Evolutionary conservation across 441 rosid genomes (phyloP), one percentile per base, ranked within the genome.

Genomic region (Erodium texanum): DNA sequence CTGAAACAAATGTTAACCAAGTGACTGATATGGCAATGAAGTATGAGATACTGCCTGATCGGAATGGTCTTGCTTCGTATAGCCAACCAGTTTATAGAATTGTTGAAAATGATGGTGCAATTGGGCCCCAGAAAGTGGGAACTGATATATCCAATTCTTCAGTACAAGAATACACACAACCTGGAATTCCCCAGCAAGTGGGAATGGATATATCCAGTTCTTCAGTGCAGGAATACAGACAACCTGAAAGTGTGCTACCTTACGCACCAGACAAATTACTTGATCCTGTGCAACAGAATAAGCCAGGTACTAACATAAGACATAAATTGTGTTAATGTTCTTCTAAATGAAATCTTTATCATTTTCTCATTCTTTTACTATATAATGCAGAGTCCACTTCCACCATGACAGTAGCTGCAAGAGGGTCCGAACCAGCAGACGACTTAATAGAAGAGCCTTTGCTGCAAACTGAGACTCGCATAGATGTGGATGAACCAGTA

Each of bases 231-330:
- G 68, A 63, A 15, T 7, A 75, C 61, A 69, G 32, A 72, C 69
- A 27, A 62, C 43, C 68, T 68, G 80, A 65, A 54, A 43, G 63
- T 24, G 24, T 8, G 52, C 52, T 73, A 70, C 34, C 56, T 38
- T 65, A 59, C n/a, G 50, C 54, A 10, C 62, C 19, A 65, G 61
- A 50, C 66, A 70, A 62, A 67, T 29, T 76, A 74, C 81, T 74
- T 64, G 68, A 32, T 66, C 66, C 68, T 62, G 43, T 29, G 62
- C 19, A 62, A 16, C 66, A 68, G 58, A 52, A 12, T 19, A 73
- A 50, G 32, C 63, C 71, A 72, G 86, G 90, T 86, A 80, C 66
- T 45, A 14, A n/a, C n/a, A n/a, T n/a, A n/a, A 45, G 52, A 45
- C 52, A 45, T 12, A 45, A n/a, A 12, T 3, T 45, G 52, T 16